These are phyloP conservation scores for Colletotrichum somersetense DNA, from an alignment of 2,329 filamentous ascomycete genomes.

Conservation along the genomic window DNA sequence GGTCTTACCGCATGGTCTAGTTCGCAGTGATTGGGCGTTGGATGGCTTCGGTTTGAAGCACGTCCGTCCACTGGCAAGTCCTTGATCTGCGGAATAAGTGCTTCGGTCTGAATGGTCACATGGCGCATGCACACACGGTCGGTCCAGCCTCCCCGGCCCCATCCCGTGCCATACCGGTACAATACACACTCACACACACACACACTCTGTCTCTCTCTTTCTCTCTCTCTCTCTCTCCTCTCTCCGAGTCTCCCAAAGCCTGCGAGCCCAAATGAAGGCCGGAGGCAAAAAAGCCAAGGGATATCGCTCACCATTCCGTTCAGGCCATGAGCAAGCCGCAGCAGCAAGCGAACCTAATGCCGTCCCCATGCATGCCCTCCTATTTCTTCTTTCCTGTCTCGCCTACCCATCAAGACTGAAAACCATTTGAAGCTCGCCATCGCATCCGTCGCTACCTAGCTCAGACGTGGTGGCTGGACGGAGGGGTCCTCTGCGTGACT, in stretches of 20 bases:
- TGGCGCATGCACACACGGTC: constrained; percentile 8
- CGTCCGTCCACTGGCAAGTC: constrained; percentile 35
- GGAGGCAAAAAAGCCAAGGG: constrained; percentile 14
- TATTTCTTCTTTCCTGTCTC: constrained; percentile 14
- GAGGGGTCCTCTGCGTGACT: constrained; percentile 7
- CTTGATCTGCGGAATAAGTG: constrained; percentile 33
- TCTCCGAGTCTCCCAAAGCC: neutral
- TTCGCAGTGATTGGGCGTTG: constrained; percentile 31
- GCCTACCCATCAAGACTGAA: neutral
- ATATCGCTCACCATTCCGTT: constrained; percentile 9
- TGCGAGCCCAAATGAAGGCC: neutral
- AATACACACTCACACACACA: too few species aligned
- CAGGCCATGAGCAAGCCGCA: constrained; percentile 16
- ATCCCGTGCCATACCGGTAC: neutral
- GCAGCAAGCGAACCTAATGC: constrained; percentile 11
- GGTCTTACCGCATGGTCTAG: constrained; percentile 22
- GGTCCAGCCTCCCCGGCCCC: constrained; percentile 11
- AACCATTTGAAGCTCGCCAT: neutral
- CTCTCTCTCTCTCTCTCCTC: neutral
- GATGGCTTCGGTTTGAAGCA: constrained; percentile 23
- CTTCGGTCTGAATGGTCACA: constrained; percentile 32
- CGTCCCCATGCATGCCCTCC: constrained; percentile 5
- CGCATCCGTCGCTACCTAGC: constrained; percentile 10
- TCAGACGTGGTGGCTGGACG: constrained; percentile 1
- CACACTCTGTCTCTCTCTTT: neutral